Conservation (phyloP, 1,284 basidiomycete genomes). For the Heterobasidion occidentale region DNA sequence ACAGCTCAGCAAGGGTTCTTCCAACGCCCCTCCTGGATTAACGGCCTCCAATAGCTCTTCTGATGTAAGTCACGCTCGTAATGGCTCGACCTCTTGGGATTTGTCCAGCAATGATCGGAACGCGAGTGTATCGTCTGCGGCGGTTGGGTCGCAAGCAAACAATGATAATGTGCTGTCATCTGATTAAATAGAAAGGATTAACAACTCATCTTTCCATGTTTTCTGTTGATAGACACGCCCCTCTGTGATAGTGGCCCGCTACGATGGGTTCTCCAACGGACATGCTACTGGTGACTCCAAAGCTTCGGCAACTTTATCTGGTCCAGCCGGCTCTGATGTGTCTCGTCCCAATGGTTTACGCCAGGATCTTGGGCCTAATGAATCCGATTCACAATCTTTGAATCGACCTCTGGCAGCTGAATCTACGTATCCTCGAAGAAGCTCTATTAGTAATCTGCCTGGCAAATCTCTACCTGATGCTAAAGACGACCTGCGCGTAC, state of each 20-base stretch:
- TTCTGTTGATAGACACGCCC: not conserved
- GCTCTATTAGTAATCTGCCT: not conserved
- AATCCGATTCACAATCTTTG: not conserved
- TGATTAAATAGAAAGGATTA: not conserved
- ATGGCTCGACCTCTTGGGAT: conserved; percentile 4
- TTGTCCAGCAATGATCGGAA: not conserved
- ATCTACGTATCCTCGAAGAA: not conserved
- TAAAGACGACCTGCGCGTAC: conserved; percentile 1
- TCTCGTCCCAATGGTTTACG: not conserved
- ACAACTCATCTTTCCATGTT: not conserved
- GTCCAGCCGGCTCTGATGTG: not conserved
- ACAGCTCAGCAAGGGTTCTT: conserved; percentile 8
- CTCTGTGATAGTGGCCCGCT: not conserved
- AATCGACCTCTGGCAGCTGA: not conserved
- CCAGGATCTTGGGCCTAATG: not conserved
- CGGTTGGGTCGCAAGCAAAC: not conserved
- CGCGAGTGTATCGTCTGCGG: not conserved
- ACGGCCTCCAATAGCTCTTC: not conserved
- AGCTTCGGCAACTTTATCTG: not conserved
- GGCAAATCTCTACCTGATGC: not conserved
- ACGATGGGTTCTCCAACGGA: not conserved
- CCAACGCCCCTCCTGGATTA: conserved; percentile 2
- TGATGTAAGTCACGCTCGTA: not conserved
- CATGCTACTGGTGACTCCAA: not conserved
- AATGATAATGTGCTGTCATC: conserved; percentile 2